Evolutionary conservation across 179 eudicot species (phyloP), one percentile per base, ranked within the genome.

Genomic region (Sideroxylon spinosum): DNA sequence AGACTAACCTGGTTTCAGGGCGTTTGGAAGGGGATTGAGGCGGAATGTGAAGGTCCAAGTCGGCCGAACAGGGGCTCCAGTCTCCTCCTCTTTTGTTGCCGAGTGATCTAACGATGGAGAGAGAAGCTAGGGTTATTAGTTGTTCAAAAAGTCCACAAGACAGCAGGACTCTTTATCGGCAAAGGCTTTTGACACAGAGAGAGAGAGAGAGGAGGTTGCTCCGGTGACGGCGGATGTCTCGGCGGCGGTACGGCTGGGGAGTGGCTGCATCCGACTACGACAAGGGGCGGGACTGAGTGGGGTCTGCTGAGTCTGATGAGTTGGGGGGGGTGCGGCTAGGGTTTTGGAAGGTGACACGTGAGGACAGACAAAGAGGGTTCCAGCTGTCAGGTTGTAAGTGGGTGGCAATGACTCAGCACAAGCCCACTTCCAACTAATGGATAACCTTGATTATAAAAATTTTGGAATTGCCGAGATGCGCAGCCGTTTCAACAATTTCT

Each of bases 311-410:
- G 44, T 37, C 44, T 25, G 53, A 11, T 3, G 63, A 48, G 44
- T 57, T 0, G 20, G 65, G 44, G 66, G 22, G 6, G 66, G 23
- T 17, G 77, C 49, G 78, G 71, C 48, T 48, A 26, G 75, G 81
- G 75, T 61, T 78, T 78, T 14, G 68, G 25, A 48, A 26, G 72
- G 55, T 69, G 80, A 78, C 76, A 63, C 81, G 81, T 78, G 56
- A 72, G 76, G 28, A 16, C 26, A 44, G 28, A 16, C 26, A 44
- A 60, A 60, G 25, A 44, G n/a, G 55, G 44, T 57, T 78, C 74
- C 68, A 69, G 80, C 19, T 69, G 80, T 78, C 75, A 46, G 0
- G 0, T 0, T 9, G 10, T 46, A 10, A 78, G 6, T 78, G 76
- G 81, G 28, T 60, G 11, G 7, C 16, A 0, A 48, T 78, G 76